Evolutionary conservation across 805 yeast genomes (phyloP).

Genomic region (Kodamaea leandrae): DNA sequence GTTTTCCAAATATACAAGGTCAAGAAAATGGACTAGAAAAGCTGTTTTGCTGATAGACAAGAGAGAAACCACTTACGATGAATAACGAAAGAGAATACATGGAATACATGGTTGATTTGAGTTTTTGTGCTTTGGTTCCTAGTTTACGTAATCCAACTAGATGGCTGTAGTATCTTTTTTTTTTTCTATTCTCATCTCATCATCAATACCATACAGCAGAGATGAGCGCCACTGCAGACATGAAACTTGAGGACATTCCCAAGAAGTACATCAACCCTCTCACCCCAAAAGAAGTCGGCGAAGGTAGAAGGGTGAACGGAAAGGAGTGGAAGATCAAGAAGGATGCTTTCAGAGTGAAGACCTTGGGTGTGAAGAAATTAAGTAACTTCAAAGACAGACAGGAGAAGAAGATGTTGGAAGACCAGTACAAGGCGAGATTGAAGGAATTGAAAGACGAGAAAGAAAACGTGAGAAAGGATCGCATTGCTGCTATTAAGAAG

Average conservation of each 20-base stretch:
- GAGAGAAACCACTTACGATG: constrained; percentile 7
- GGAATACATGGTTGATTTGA: not conserved
- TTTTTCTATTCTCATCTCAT: constrained; percentile 5
- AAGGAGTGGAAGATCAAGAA: constrained; percentile 72
- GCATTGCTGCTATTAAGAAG: constrained; percentile 59
- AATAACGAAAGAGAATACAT: not conserved
- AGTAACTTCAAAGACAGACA: constrained; percentile 65
- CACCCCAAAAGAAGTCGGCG: constrained; percentile 33
- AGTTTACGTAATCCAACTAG: not conserved
- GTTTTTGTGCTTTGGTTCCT: no score
- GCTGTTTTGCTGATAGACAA: constrained; percentile 36
- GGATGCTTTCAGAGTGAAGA: constrained; percentile 62
- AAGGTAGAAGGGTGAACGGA: constrained; percentile 58
- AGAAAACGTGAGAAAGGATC: constrained; percentile 52
- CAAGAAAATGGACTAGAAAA: constrained; percentile 49
- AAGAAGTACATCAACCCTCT: constrained; percentile 36
- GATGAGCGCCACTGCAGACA: constrained; percentile 33
- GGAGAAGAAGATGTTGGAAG: constrained; percentile 62
- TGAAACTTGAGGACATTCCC: constrained; percentile 31
- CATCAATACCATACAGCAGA: constrained; percentile 1
- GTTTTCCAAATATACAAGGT: constrained; percentile 48
- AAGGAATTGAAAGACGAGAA: constrained; percentile 78
- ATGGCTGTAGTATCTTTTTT: not conserved
- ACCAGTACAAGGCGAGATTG: constrained; percentile 65
- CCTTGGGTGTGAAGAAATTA: constrained; percentile 51